Base-by-base conservation (phyloP, 257 asterid genomes). In the Solanum virginianum region DNA sequence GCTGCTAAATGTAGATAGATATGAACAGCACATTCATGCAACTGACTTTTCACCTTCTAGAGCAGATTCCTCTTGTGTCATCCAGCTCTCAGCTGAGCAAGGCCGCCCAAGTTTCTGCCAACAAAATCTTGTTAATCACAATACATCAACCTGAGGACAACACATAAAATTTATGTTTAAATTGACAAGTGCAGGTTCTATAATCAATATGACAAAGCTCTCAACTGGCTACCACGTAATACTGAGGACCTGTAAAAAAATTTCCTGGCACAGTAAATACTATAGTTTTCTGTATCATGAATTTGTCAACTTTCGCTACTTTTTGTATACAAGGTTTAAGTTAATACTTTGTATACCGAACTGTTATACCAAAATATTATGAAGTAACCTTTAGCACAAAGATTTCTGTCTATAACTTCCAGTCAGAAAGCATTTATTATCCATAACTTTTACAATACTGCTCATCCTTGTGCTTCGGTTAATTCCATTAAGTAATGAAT, bases 91-190 rank as follows among this genome's bases (percentile, higher is more conserved):
- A 4, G 70, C 74, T 11, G 82, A 60, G 88, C 90, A 83, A 56
- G 85, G 75, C 87, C 86, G 91, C 49, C 92, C 92, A 56, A 92
- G 94, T 89, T 93, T 92, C 98, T 87, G 88, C 13, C 62, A 56
- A 6, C 51, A 39, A 72, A 71, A 24, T 39, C 8, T 47, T 47
- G 39, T 74, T 14, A 60, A 66, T 41, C 81, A 47, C 39, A 74
- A 71, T 20, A 45, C 57, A 74, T 22, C 57, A 74, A 74, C 7
- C 4, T 20, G 22, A 47, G 10, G 18, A n/a, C 5, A 22, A 74
- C 81, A 47, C 59, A 45, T 22, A 74, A 74, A 47, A 47, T 47
- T 22, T 3, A 47, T 74, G 41, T 47, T 22, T 74, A 74, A 43
- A 36, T 72, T 22, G 39, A 72, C 13, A 74, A 22, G 41, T 74